Conservation (phyloP, 257 asterid genomes). For the Gentiana dahurica region DNA sequence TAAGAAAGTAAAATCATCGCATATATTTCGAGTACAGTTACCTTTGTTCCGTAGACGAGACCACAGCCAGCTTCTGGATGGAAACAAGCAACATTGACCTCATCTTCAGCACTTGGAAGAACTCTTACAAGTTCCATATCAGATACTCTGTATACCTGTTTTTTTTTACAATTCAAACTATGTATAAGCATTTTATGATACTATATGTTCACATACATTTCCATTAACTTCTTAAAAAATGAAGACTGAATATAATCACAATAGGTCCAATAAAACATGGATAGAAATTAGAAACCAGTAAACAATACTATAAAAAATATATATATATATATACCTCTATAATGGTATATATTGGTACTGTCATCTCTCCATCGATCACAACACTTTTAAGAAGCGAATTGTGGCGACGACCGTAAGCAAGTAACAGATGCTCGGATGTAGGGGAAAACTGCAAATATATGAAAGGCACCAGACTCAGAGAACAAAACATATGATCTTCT, state of each 20-base stretch:
- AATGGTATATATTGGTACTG: slow-evolving; percentile 77
- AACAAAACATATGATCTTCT: background rate
- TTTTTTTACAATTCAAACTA: background rate
- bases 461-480: slow-evolving; percentile 6
- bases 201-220: background rate
- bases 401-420: slow-evolving; percentile 95
- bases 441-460: slow-evolving; percentile 75
- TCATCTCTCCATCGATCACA: slow-evolving; percentile 79
- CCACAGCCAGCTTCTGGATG: slow-evolving; percentile 98
- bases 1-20: slow-evolving; percentile 4
- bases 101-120: slow-evolving; percentile 97
- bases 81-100: slow-evolving; percentile 95
- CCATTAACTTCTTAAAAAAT: background rate
- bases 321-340: slow-evolving; percentile 45
- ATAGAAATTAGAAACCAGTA: background rate
- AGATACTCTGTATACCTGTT: slow-evolving; percentile 77
- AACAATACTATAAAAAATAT: background rate
- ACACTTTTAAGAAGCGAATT: slow-evolving; percentile 87
- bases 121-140: slow-evolving; percentile 97
- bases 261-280: no score
- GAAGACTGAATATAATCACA: background rate
- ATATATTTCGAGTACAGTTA: slow-evolving; percentile 11
- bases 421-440: slow-evolving; percentile 87
- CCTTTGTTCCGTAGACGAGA: slow-evolving; percentile 96
- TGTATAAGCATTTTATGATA: background rate